phyloP scores from a whole-genome alignment of 148 eudicot species.

The Pouteria glomerata region DNA sequence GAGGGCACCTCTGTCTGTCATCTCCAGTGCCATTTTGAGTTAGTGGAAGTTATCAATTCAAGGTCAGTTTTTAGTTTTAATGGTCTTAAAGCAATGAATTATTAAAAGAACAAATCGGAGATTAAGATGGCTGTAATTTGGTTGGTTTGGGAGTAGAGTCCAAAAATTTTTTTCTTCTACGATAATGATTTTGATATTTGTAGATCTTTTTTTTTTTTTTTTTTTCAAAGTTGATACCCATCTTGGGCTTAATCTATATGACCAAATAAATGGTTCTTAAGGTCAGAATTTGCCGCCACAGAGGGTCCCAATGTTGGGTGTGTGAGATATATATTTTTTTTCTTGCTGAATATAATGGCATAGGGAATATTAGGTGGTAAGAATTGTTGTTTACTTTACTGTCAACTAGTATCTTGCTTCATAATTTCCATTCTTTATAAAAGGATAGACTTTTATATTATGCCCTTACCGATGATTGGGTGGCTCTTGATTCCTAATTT shows the following conservation, averaged over 20 bases:
- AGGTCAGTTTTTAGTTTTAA: neutral
- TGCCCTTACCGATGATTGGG: no score
- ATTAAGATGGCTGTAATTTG: neutral
- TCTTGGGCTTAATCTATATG: neutral
- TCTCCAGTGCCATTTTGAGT: neutral
- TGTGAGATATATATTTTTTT: neutral
- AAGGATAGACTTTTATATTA: neutral
- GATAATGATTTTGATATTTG: neutral
- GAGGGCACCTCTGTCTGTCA: no score
- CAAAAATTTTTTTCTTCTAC: neutral
- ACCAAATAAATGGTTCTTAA: neutral
- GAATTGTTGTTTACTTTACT: no score
- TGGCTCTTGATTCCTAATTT: no score
- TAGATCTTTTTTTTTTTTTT: neutral
- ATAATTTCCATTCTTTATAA: neutral
- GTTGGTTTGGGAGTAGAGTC: neutral
- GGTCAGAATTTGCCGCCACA: neutral
- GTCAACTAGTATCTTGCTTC: neutral
- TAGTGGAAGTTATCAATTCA: neutral
- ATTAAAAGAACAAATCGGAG: neutral
- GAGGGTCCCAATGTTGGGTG: slow-evolving; percentile 11
- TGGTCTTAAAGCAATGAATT: slow-evolving; percentile 9
- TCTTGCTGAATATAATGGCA: neutral
- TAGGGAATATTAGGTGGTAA: no score
- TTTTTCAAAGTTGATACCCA: neutral